phyloP scores from a whole-genome alignment of 495 filamentous ascomycete genomes.

The Penicillium paxilli region DNA sequence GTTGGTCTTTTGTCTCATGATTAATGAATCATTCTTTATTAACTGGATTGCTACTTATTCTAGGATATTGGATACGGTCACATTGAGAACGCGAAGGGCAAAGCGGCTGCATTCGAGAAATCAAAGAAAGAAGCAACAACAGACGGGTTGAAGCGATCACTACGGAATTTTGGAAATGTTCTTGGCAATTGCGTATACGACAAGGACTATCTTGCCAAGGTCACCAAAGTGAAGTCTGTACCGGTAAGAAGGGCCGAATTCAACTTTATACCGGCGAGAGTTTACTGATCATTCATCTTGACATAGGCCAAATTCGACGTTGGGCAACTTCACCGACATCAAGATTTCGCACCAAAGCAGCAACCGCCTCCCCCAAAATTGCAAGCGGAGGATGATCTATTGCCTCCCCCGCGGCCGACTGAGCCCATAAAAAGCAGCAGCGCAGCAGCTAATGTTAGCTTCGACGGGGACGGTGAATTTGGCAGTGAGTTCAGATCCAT shows the following conservation, averaged over 20 bases:
- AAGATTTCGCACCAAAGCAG: slow-evolving; percentile 65
- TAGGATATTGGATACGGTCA: slow-evolving; percentile 93
- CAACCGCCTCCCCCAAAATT: slow-evolving; percentile 47
- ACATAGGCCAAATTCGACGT: slow-evolving; percentile 66
- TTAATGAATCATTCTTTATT: not conserved
- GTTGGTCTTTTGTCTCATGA: slow-evolving; percentile 22
- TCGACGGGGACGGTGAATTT: slow-evolving; percentile 58
- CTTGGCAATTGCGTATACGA: slow-evolving; percentile 98
- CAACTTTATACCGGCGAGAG: not conserved
- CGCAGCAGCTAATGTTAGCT: slow-evolving; percentile 14
- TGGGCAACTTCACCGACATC: slow-evolving; percentile 76
- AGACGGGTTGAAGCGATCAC: slow-evolving; percentile 84
- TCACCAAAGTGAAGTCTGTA: slow-evolving; percentile 75
- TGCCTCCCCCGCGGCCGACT: slow-evolving; percentile 34
- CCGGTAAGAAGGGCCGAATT: slow-evolving; percentile 40
- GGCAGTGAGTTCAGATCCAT: slow-evolving; percentile 52
- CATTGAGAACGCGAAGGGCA: slow-evolving; percentile 92
- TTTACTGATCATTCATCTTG: not conserved
- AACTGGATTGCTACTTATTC: not conserved
- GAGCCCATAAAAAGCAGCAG: slow-evolving; percentile 20
- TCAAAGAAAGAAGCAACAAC: slow-evolving; percentile 98
- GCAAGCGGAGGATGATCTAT: slow-evolving; percentile 35
- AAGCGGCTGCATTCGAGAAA: slow-evolving; percentile 93
- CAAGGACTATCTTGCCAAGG: slow-evolving; percentile 83
- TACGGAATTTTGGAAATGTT: slow-evolving; percentile 93